Base-by-base conservation (phyloP, 176 grass and related monocot species). In the Calamus simplicifolius region DNA sequence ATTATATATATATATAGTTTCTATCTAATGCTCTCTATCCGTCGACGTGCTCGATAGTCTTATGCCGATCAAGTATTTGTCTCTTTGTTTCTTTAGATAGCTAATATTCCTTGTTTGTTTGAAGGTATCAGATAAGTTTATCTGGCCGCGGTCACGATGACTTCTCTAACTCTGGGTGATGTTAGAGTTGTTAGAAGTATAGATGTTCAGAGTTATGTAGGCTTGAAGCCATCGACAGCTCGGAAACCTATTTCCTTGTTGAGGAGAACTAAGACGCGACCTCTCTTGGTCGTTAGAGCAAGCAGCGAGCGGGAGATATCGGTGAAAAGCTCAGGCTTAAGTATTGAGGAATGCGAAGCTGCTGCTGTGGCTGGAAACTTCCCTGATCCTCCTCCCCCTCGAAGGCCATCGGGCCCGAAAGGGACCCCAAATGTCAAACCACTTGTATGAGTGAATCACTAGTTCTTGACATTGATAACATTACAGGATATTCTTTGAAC, bases 341-440 rank as follows among this genome's bases (percentile, higher is more conserved):
- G 62, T 50, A 87, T 91, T n/a, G 87, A 97, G 79, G 93, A 97
- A 71, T 97, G 87, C 18, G 93, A 97, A 74, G 87, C 87, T 14
- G 87, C 82, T 17, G 93, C 93, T 58, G 93, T 88, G 17, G 83
- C 93, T 13, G 87, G 87, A 23, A 88, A 27, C 15, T 88, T 97
- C 67, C 70, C 87, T 5, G 75, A 73, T 51, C 78, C 87, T 15
- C 84, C 81, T 1, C 75, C 61, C 2, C 61, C 82, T 23, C 57
- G 74, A 7, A 82, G 69, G 50, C 87, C 93, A 4, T 61, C 72
- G 67, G 69, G 56, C n/a, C 93, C 93, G 7, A 72, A 85, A 63
- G 93, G 93, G 62, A 88, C 93, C 5, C 93, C 93, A 5, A 27
- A 79, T 51, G 81, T 97, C 78, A 82, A 75, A 51, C 78, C 87